Percentiles rank a stretch among this genome's conserved stretches.
Conservation (phyloP, 352 stramenopile genomes). For the Pythium apleroticum region DNA sequence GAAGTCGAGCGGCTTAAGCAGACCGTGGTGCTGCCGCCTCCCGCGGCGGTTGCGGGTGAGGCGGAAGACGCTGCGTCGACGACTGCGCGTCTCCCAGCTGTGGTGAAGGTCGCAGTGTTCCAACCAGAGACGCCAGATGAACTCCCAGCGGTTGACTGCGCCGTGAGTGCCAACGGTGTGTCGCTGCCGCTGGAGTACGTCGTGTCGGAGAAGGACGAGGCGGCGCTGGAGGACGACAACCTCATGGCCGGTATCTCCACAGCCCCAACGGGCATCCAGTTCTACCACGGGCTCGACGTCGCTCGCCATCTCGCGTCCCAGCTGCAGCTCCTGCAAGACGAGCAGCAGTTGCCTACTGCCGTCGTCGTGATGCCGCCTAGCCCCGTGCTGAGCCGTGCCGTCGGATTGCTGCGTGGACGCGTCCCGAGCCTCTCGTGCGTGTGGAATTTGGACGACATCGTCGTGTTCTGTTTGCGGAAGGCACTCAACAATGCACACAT, state of each 20-base stretch:
- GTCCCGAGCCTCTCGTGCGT: constrained; percentile 46
- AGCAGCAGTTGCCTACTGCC: constrained; percentile 37
- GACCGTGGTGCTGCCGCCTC: constrained; percentile 23
- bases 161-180: constrained; percentile 40
- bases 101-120: constrained; percentile 36
- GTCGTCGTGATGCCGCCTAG: constrained; percentile 48
- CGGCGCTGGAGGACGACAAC: constrained; percentile 16
- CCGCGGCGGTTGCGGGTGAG: background rate
- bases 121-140: background rate
- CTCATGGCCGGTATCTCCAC: constrained; percentile 14
- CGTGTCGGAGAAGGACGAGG: constrained; percentile 25
- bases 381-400: constrained; percentile 35
- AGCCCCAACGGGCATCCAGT: constrained; percentile 11
- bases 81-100: constrained; percentile 30
- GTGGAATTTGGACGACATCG: constrained; percentile 44
- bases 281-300: constrained; percentile 56
- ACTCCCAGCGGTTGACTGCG: constrained; percentile 34
- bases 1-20: constrained; percentile 47
- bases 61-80: background rate
- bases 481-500: constrained; percentile 41
- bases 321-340: constrained; percentile 30
- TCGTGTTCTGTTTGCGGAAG: constrained; percentile 47
- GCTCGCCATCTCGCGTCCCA: constrained; percentile 47
- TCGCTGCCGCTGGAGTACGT: constrained; percentile 37
- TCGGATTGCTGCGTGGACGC: constrained; percentile 38